These are phyloP conservation scores for Calcarisporium arbuscula DNA, from an alignment of 2,329 filamentous ascomycete species.

Conservation along the genomic window DNA sequence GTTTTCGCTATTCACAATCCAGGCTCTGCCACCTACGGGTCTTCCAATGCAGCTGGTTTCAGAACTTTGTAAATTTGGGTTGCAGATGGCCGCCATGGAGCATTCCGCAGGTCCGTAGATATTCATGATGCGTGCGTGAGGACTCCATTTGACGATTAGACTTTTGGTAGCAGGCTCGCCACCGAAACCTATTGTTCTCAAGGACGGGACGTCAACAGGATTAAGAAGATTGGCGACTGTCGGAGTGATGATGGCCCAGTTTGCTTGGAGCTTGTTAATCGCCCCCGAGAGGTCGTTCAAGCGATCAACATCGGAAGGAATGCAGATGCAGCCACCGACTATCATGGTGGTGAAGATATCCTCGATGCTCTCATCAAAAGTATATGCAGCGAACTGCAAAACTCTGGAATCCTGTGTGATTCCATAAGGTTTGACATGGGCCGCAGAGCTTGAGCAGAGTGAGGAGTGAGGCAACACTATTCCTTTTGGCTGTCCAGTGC, in stretches of 20 bases:
- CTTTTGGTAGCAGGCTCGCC: too few relatives aligned
- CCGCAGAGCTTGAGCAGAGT: conserved; percentile 1
- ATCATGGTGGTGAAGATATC: conserved; percentile 1
- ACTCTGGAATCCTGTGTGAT: not conserved
- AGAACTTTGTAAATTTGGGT: not conserved
- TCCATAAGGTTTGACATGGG: not conserved
- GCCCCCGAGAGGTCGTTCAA: conserved; percentile 1
- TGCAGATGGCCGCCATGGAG: not conserved
- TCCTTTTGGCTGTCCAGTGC: conserved; percentile 33
- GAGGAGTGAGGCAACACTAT: not conserved
- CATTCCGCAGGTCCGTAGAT: not conserved
- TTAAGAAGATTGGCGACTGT: not conserved
- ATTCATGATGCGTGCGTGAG: not conserved
- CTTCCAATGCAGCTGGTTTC: not conserved
- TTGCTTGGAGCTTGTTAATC: conserved; percentile 8
- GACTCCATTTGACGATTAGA: not conserved
- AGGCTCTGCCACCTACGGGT: not conserved
- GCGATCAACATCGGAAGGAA: conserved; percentile 4
- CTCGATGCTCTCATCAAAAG: not conserved
- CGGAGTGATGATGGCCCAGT: not conserved
- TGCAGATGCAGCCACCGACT: conserved; percentile 5
- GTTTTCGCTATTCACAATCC: not conserved
- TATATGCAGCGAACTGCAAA: not conserved
- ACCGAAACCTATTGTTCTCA: too few relatives aligned
- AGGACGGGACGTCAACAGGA: not conserved